Conservation (phyloP, 2,329 filamentous ascomycete genomes). For the Aspergillus proliferans region DNA sequence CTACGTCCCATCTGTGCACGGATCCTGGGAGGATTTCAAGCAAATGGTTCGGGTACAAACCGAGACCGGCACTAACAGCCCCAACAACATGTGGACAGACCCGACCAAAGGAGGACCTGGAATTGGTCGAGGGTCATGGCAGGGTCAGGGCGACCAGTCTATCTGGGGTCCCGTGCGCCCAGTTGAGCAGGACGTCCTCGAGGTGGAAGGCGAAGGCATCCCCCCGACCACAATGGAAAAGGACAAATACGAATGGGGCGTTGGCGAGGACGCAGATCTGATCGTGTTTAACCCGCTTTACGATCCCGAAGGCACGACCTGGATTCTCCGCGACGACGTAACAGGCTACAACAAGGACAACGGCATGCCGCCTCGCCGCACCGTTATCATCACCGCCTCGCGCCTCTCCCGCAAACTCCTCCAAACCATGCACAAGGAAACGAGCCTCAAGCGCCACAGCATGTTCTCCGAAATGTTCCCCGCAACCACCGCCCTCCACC, state of each 20-base stretch:
- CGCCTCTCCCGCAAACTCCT: slow-evolving; percentile 76
- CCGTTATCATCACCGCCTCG: slow-evolving; percentile 81
- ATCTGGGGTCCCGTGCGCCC: slow-evolving; percentile 82
- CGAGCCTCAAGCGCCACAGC: slow-evolving; percentile 73
- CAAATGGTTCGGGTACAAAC: slow-evolving; percentile 70
- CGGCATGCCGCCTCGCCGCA: slow-evolving; percentile 62
- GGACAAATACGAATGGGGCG: slow-evolving; percentile 72
- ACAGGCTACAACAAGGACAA: slow-evolving; percentile 70
- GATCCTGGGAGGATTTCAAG: slow-evolving; percentile 72
- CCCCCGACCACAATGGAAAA: slow-evolving; percentile 69
- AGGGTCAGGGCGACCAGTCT: slow-evolving; percentile 14
- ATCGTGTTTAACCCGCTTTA: slow-evolving; percentile 91
- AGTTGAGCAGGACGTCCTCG: slow-evolving; percentile 62
- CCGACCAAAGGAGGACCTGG: slow-evolving; percentile 12
- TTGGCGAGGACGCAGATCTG: slow-evolving; percentile 73
- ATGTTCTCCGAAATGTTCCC: slow-evolving; percentile 98
- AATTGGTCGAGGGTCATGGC: neutral
- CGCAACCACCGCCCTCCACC: slow-evolving; percentile 76
- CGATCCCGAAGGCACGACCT: slow-evolving; percentile 79
- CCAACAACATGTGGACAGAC: slow-evolving; percentile 61
- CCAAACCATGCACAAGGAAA: slow-evolving; percentile 84
- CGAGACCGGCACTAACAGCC: slow-evolving; percentile 59
- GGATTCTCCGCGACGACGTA: slow-evolving; percentile 75
- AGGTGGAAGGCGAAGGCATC: slow-evolving; percentile 63
- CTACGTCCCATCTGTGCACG: slow-evolving; percentile 70